A percentile compares a stretch with the other conserved stretches of the same genome.
These are phyloP conservation scores for Laetiporus sulphureus DNA, from an alignment of 1,284 basidiomycete species.

Conservation along the genomic window DNA sequence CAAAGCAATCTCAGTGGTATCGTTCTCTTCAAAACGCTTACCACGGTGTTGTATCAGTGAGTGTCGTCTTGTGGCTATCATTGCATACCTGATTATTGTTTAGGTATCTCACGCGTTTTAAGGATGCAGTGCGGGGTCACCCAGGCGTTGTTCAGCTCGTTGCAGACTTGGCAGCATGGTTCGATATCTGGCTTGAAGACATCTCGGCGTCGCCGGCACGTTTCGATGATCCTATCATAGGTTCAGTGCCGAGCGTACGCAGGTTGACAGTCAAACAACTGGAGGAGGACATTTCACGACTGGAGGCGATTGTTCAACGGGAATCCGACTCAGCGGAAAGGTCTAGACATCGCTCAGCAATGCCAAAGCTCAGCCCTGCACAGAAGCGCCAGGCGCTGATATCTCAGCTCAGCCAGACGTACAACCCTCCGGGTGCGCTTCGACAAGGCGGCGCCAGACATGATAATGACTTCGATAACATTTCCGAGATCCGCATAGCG, in stretches of 20 bases:
- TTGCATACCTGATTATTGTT: background rate
- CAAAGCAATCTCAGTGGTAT: constrained; percentile 25
- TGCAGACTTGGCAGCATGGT: constrained; percentile 36
- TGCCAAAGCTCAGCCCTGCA: constrained; percentile 19
- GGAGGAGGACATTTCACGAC: constrained; percentile 34
- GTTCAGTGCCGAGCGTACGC: constrained; percentile 19
- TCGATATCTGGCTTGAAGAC: constrained; percentile 39
- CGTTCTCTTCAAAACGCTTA: constrained; percentile 39
- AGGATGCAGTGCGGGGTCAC: constrained; percentile 40
- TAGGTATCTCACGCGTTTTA: constrained; percentile 59
- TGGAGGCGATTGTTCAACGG: constrained; percentile 41
- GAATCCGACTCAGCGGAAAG: constrained; percentile 25
- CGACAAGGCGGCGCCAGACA: constrained; percentile 41
- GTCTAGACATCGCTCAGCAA: constrained; percentile 25
- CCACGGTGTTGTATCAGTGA: constrained; percentile 47
- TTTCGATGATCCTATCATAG: constrained; percentile 29
- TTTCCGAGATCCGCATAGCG: constrained; percentile 29
- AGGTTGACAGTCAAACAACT: constrained; percentile 34
- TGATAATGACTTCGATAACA: constrained; percentile 32
- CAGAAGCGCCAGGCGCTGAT: constrained; percentile 15
- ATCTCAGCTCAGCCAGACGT: constrained; percentile 19
- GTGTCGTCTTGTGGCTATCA: background rate
- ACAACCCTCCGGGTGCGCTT: constrained; percentile 24
- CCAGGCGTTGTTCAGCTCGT: constrained; percentile 37
- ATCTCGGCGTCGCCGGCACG: constrained; percentile 30